Evolutionary conservation across 202 grass and related monocot genomes (phyloP).

Genomic region (Dendrocalamus latiflorus): DNA sequence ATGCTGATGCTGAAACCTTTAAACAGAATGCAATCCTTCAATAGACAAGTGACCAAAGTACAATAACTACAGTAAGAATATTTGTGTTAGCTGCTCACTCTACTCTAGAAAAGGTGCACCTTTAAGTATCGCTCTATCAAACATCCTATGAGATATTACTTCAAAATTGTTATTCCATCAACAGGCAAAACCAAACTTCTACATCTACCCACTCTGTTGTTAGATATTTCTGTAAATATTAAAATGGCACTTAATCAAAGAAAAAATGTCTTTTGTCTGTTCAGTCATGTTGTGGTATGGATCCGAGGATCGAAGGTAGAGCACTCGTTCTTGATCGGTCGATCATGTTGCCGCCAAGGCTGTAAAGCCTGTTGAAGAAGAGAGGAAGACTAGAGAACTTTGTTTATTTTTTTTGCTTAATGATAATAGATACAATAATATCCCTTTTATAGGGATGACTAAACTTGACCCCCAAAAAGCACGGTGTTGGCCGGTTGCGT

Average conservation of each 20-base stretch:
- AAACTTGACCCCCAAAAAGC: too few species aligned
- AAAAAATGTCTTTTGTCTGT: neutral
- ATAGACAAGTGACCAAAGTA: neutral
- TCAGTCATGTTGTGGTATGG: neutral
- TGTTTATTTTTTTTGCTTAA: too few species aligned
- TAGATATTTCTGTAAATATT: neutral
- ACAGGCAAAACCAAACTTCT: constrained; percentile 1
- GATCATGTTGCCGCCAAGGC: too few species aligned
- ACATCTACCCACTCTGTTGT: neutral
- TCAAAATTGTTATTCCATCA: neutral
- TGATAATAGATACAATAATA: too few species aligned
- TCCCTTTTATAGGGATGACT: too few species aligned
- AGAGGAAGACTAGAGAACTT: too few species aligned
- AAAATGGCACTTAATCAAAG: neutral
- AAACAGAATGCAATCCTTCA: neutral
- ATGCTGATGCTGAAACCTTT: neutral
- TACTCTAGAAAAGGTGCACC: neutral
- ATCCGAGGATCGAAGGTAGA: too few species aligned
- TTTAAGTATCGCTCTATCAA: neutral
- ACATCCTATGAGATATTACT: constrained; percentile 11
- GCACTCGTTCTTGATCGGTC: too few species aligned
- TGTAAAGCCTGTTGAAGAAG: too few species aligned
- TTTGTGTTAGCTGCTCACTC: neutral
- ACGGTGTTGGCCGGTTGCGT: too few species aligned
- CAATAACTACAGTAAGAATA: neutral